phyloP scores from a whole-genome alignment of 768 basidiomycete species.

The Tephrocybe rancida region DNA sequence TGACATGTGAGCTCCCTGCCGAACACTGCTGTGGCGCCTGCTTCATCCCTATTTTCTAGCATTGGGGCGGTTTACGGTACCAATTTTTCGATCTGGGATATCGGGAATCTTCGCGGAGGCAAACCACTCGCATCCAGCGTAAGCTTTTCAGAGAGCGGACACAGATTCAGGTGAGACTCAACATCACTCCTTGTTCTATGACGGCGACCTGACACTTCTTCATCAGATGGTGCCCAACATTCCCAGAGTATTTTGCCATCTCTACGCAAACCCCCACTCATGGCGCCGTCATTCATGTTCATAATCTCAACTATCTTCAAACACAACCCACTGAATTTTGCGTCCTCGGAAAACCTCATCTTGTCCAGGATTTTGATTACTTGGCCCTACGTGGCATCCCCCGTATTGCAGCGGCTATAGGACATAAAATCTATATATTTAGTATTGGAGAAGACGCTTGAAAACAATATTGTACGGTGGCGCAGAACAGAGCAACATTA shows the following conservation, averaged over 20 bases:
- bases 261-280: conserved; percentile 58
- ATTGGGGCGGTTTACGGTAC: conserved; percentile 76
- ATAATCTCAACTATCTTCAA: conserved; percentile 66
- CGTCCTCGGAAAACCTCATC: conserved; percentile 63
- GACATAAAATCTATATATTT: conserved; percentile 59
- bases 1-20: conserved; percentile 55
- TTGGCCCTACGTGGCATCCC: conserved; percentile 61
- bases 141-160: conserved; percentile 68
- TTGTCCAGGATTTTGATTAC: conserved; percentile 79
- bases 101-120: conserved; percentile 71
- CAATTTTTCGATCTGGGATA: conserved; percentile 79
- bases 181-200: not conserved
- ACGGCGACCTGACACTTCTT: not conserved
- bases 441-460: conserved; percentile 63
- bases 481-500: not conserved
- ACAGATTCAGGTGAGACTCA: conserved; percentile 61
- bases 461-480: conserved; percentile 4
- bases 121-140: conserved; percentile 65
- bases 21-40: not conserved
- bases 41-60: conserved; percentile 35
- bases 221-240: conserved; percentile 75
- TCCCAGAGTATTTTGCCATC: conserved; percentile 78
- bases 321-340: conserved; percentile 63
- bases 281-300: conserved; percentile 71
- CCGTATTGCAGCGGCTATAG: conserved; percentile 68